A percentile compares a stretch with the other conserved stretches of the same genome.
Evolutionary conservation across 176 grass and related monocot genomes (phyloP).

Genomic region (Eleusine coracana): DNA sequence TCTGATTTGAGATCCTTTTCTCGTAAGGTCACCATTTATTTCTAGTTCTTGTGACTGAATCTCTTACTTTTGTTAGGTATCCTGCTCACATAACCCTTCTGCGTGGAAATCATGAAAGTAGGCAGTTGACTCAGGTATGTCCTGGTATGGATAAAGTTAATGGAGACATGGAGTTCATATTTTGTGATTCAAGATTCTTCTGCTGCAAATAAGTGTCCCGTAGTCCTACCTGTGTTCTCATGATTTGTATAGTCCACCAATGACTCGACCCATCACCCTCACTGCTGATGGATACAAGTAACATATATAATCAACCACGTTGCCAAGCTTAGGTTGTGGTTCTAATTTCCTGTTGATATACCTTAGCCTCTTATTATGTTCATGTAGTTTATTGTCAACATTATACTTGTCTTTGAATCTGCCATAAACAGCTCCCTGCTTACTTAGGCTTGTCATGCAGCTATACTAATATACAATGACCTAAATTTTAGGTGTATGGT

Average conservation of each 20-base stretch:
- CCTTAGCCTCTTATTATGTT: neutral
- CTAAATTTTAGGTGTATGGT: conserved; percentile 79
- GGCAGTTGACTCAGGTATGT: conserved; percentile 95
- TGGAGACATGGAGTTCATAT: neutral
- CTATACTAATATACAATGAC: conserved; percentile 15
- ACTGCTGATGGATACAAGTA: neutral
- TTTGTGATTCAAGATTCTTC: neutral
- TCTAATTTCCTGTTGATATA: neutral
- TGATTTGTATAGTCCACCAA: neutral
- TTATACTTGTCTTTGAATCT: neutral
- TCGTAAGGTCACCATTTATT: neutral
- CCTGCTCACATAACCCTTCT: conserved; percentile 98
- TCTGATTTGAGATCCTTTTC: neutral
- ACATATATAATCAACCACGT: neutral
- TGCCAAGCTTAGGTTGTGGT: conserved; percentile 2
- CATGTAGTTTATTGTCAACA: too few relatives aligned
- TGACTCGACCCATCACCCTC: neutral
- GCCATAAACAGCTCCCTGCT: neutral
- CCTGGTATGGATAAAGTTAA: conserved; percentile 7
- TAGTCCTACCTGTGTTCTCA: neutral
- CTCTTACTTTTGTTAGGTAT: conserved; percentile 56
- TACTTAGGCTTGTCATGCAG: neutral
- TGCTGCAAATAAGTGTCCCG: conserved; percentile 2
- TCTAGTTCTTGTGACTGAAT: conserved; percentile 38
- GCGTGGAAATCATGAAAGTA: conserved; percentile 98